Evolutionary conservation across 257 asterid species (phyloP).

Genomic region (Solanum chilense): DNA sequence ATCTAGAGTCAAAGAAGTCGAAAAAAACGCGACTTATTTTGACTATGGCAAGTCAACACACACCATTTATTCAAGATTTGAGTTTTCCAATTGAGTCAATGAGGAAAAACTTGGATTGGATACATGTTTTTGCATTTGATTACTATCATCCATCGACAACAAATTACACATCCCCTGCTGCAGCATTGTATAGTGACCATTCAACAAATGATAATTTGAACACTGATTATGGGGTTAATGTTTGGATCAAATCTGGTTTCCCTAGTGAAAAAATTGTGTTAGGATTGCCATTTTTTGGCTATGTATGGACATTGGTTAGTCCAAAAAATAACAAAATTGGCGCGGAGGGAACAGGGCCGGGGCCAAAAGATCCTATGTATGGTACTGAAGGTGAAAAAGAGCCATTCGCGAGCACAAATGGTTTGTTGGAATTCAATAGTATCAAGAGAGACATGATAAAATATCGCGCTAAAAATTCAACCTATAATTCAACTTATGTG

Average conservation of each 20-base stretch:
- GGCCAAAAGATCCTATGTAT: neutral
- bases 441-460: neutral
- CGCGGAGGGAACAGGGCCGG: neutral
- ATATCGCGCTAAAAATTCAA: neutral
- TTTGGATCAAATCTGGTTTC: neutral
- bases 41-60: neutral
- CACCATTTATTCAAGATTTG: neutral
- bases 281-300: neutral
- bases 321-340: neutral
- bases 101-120: conserved; percentile 6
- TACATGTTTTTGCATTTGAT: conserved; percentile 5
- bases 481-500: conserved; percentile 6
- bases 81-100: conserved; percentile 2
- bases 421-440: neutral
- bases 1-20: neutral
- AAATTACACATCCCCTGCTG: neutral
- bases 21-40: neutral
- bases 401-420: neutral
- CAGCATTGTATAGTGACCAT: neutral
- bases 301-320: neutral
- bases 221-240: neutral
- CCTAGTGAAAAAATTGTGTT: neutral
- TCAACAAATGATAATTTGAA: neutral
- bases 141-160: neutral
- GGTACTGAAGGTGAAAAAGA: neutral